Percentiles rank a stretch among this genome's conserved stretches.
phyloP scores from a whole-genome alignment of 176 grass and related monocot species.

The Lolium rigidum region DNA sequence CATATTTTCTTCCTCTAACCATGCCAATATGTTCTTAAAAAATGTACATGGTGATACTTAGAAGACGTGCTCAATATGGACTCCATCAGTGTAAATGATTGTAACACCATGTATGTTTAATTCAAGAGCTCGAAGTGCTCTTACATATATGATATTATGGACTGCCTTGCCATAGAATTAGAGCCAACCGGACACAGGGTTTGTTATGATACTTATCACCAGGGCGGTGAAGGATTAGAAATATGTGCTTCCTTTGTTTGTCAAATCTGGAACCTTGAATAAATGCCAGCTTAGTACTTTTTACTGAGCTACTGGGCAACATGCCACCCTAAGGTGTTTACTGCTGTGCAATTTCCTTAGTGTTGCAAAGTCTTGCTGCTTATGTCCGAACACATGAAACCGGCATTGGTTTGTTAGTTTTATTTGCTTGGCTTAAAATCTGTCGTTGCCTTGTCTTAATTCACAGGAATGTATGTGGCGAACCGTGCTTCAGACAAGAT shows the following conservation, averaged over 20 bases:
- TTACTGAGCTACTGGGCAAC: background rate
- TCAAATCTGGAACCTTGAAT: background rate
- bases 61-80: no score
- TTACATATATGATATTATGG: background rate
- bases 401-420: no score
- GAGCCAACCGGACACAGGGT: background rate
- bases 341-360: background rate
- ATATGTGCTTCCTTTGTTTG: background rate
- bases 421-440: constrained; percentile 1
- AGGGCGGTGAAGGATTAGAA: background rate
- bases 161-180: constrained; percentile 1
- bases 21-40: no score
- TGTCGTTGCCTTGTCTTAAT: constrained; percentile 26
- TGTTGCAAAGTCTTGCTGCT: background rate
- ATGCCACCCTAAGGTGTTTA: background rate
- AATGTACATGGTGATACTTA: no score
- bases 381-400: background rate
- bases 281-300: background rate
- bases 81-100: no score
- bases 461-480: constrained; percentile 82
- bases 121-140: background rate
- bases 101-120: background rate
- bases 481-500: constrained; percentile 96
- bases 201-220: background rate
- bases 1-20: no score